phyloP scores from a whole-genome alignment of 148 eudicot genomes.

The Camellia lanceoleosa region DNA sequence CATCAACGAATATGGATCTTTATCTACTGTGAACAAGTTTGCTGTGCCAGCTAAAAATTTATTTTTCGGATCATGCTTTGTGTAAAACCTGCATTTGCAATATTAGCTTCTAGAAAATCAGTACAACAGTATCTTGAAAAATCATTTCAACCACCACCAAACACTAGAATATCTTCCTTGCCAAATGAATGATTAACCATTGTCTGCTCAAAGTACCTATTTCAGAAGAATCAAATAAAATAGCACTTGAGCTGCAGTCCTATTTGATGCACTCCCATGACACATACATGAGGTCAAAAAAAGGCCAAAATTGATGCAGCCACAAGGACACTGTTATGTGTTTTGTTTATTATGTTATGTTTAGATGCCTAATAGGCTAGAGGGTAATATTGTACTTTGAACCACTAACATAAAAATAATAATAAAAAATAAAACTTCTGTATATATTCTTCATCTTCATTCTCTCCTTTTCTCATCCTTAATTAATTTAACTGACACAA shows the following conservation, averaged over 20 bases:
- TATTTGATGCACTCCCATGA: conserved; percentile 1
- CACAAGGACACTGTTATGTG: too few relatives aligned
- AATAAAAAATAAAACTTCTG: too few relatives aligned
- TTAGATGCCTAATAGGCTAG: too few relatives aligned
- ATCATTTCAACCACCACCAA: background rate
- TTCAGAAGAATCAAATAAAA: background rate
- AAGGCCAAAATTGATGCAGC: too few relatives aligned
- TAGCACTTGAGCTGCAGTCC: background rate
- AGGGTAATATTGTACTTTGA: too few relatives aligned
- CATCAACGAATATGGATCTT: background rate
- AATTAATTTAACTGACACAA: too few relatives aligned
- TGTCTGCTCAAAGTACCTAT: background rate
- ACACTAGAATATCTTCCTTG: background rate
- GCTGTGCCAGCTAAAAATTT: background rate
- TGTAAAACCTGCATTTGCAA: background rate
- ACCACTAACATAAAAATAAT: too few relatives aligned
- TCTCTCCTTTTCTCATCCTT: too few relatives aligned
- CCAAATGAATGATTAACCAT: background rate
- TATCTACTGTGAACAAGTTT: background rate
- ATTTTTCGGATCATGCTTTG: background rate
- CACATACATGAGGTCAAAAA: background rate
- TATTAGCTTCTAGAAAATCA: background rate
- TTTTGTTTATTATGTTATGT: too few relatives aligned
- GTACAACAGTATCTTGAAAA: background rate
- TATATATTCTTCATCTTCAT: too few relatives aligned